phyloP scores from a whole-genome alignment of 306 rosid genomes.

The Arachis stenosperma region DNA sequence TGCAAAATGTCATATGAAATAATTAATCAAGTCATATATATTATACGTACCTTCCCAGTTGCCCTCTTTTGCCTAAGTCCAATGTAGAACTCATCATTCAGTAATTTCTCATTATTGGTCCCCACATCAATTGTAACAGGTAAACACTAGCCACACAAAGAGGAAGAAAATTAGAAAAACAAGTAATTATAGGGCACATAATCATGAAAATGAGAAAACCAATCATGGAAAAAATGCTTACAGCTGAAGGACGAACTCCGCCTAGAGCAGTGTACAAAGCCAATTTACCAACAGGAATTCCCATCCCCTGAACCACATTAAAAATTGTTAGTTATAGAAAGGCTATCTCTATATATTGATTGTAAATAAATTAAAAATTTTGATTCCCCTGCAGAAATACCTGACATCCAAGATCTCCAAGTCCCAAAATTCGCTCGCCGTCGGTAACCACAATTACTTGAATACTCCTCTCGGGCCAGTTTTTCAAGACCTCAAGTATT shows the following conservation, averaged over 20 bases:
- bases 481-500: constrained; percentile 91
- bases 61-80: constrained; percentile 93
- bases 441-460: constrained; percentile 95
- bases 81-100: constrained; percentile 89
- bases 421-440: constrained; percentile 96
- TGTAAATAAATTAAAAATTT: constrained; percentile 32
- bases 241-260: constrained; percentile 96
- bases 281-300: constrained; percentile 97
- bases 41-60: constrained; percentile 84
- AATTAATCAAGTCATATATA: constrained; percentile 27
- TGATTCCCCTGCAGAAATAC: constrained; percentile 46
- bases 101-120: constrained; percentile 86
- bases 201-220: constrained; percentile 30
- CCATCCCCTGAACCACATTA: constrained; percentile 85
- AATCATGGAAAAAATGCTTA: constrained; percentile 47
- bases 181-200: not conserved
- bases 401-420: constrained; percentile 99
- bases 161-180: not conserved
- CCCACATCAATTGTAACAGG: constrained; percentile 96
- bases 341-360: constrained; percentile 1
- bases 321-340: constrained; percentile 40
- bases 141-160: constrained; percentile 69
- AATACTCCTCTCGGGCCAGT: constrained; percentile 88
- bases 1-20: constrained; percentile 9
- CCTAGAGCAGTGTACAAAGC: constrained; percentile 89